Conservation (phyloP, 2,329 filamentous ascomycete genomes). For the Colletotrichum limetticola region DNA sequence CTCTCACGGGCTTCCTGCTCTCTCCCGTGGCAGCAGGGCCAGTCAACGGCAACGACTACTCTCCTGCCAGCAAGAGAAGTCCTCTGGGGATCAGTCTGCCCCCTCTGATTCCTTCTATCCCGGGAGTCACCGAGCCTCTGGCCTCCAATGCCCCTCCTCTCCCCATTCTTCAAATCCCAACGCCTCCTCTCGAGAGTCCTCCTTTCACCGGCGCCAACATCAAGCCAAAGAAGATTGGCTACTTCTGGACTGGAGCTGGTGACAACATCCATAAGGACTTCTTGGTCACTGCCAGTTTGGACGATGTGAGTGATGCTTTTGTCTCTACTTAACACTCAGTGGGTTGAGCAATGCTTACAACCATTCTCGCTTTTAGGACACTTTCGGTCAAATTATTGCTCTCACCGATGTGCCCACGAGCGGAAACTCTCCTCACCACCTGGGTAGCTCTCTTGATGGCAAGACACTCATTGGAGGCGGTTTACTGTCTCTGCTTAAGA, state of each 20-base stretch:
- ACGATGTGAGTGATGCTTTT: constrained; percentile 56
- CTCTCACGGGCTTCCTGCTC: constrained; percentile 6
- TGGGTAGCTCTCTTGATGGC: constrained; percentile 64
- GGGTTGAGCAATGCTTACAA: not conserved
- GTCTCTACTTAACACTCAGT: not conserved
- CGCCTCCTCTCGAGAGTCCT: constrained; percentile 65
- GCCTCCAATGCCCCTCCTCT: constrained; percentile 60
- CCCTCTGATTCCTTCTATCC: constrained; percentile 67
- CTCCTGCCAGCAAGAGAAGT: constrained; percentile 23
- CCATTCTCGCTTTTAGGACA: constrained; percentile 53
- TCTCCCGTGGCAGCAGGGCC: not conserved
- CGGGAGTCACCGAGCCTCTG: constrained; percentile 69
- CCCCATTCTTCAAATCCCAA: constrained; percentile 68
- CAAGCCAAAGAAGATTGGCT: constrained; percentile 73
- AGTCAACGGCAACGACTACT: constrained; percentile 8
- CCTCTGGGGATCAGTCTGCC: constrained; percentile 56
- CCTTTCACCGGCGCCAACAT: constrained; percentile 64
- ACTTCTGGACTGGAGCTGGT: constrained; percentile 71
- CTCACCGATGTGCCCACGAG: constrained; percentile 68
- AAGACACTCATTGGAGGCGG: constrained; percentile 69
- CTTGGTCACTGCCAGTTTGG: constrained; percentile 66
- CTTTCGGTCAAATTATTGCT: constrained; percentile 68
- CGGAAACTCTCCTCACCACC: constrained; percentile 70
- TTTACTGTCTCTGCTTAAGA: constrained; percentile 67
- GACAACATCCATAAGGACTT: constrained; percentile 71